phyloP scores from a whole-genome alignment of 352 stramenopile genomes.

The Phytophthora pini region DNA sequence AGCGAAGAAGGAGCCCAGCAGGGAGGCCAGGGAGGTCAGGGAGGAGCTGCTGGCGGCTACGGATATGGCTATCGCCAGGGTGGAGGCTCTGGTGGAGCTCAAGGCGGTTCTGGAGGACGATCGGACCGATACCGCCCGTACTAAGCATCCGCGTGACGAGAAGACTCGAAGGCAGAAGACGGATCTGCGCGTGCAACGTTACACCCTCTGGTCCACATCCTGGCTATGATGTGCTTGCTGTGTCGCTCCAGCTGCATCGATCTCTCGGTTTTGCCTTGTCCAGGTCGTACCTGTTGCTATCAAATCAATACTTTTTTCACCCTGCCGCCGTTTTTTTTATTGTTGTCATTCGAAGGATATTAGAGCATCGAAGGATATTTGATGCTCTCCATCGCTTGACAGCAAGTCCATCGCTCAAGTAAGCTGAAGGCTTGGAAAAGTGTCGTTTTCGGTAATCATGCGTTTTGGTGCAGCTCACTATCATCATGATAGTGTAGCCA shows the following conservation, averaged over 20 bases:
- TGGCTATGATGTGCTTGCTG: conserved; percentile 16
- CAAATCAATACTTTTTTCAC: conserved; percentile 39
- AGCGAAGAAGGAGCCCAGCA: conserved; percentile 35
- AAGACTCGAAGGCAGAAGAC: conserved; percentile 20
- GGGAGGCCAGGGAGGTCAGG: conserved; percentile 18
- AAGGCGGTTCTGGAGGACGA: conserved; percentile 65
- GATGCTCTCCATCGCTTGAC: neutral
- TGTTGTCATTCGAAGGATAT: neutral
- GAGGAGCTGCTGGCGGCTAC: conserved; percentile 25
- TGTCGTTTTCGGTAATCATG: no score
- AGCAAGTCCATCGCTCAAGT: neutral
- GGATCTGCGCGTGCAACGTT: conserved; percentile 6
- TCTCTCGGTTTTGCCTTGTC: conserved; percentile 15
- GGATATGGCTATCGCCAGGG: conserved; percentile 69
- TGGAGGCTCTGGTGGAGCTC: conserved; percentile 46
- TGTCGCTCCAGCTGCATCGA: conserved; percentile 9
- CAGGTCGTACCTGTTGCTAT: conserved; percentile 36
- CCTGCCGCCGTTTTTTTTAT: conserved; percentile 17
- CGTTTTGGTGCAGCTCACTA: no score
- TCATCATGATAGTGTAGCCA: no score
- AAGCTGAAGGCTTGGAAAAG: no score
- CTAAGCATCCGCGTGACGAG: conserved; percentile 44
- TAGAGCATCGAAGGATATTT: neutral
- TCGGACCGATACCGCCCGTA: conserved; percentile 89
- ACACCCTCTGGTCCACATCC: conserved; percentile 15